Evolutionary conservation across 352 stramenopile genomes (phyloP).

Genomic region (Globisporangium iwayamae): DNA sequence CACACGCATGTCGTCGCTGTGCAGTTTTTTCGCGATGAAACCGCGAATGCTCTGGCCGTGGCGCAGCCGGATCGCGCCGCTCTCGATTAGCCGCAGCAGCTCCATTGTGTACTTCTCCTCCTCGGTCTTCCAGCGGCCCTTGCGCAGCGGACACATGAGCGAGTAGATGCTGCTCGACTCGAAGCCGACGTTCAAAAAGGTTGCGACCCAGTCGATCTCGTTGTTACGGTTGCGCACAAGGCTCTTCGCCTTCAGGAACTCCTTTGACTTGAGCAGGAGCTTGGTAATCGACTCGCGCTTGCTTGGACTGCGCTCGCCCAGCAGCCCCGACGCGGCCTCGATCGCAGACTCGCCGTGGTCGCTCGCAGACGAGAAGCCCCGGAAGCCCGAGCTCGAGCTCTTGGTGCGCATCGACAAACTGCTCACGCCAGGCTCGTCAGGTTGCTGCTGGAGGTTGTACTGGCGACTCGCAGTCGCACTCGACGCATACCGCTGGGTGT

Average conservation of each 20-base stretch:
- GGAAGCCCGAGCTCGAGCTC: neutral
- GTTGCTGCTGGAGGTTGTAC: neutral
- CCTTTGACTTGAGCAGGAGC: slow-evolving; percentile 62
- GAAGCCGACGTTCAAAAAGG: slow-evolving; percentile 72
- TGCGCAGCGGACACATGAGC: slow-evolving; percentile 70
- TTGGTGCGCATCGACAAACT: neutral
- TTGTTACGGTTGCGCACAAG: slow-evolving; percentile 71
- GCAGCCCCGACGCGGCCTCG: slow-evolving; percentile 11
- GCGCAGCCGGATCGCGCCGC: slow-evolving; percentile 49
- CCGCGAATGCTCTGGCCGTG: slow-evolving; percentile 66
- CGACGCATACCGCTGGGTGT: neutral
- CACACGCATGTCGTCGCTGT: slow-evolving; percentile 82
- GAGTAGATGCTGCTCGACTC: slow-evolving; percentile 71
- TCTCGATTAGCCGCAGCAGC: slow-evolving; percentile 61
- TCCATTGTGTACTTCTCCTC: slow-evolving; percentile 75
- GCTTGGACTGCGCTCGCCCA: slow-evolving; percentile 21
- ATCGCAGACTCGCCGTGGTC: slow-evolving; percentile 17
- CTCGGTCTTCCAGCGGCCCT: slow-evolving; percentile 70
- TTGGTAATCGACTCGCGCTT: slow-evolving; percentile 46
- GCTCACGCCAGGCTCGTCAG: neutral
- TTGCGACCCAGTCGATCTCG: slow-evolving; percentile 77
- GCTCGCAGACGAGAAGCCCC: neutral
- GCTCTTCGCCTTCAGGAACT: slow-evolving; percentile 52
- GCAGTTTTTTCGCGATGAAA: slow-evolving; percentile 71
- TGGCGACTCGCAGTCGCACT: neutral